These are phyloP conservation scores for Nicotiana sylvestris DNA, from an alignment of 257 asterid genomes.

Conservation along the genomic window DNA sequence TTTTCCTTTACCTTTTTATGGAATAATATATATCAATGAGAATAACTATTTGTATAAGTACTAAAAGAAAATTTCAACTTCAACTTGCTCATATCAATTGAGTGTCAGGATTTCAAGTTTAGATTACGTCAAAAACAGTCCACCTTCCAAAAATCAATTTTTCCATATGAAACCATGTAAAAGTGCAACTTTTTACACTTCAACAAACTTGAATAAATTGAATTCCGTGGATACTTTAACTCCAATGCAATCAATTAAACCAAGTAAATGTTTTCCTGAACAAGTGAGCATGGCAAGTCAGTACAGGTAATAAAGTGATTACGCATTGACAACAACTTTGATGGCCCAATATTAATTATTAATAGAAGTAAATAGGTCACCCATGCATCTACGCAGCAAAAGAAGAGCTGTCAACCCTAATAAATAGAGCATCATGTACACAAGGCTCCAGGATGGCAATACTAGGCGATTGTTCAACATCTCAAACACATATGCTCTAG, in stretches of 20 bases:
- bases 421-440: neutral
- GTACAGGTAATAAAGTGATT: neutral
- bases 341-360: neutral
- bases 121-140: neutral
- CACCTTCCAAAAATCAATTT: neutral
- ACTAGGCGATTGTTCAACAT: neutral
- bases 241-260: neutral
- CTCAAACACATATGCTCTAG: neutral
- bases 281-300: neutral
- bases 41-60: neutral
- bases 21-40: neutral
- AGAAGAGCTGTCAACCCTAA: neutral
- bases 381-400: neutral
- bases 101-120: neutral
- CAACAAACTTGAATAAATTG: neutral
- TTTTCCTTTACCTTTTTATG: neutral
- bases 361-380: neutral
- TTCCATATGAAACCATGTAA: neutral
- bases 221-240: neutral
- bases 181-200: neutral
- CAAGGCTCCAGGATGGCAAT: neutral
- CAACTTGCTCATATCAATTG: neutral
- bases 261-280: constrained; percentile 3
- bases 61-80: neutral
- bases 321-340: neutral